Evolutionary conservation across 2,329 filamentous ascomycete species (phyloP).

Genomic region (Pyrenochaeta sp.): DNA sequence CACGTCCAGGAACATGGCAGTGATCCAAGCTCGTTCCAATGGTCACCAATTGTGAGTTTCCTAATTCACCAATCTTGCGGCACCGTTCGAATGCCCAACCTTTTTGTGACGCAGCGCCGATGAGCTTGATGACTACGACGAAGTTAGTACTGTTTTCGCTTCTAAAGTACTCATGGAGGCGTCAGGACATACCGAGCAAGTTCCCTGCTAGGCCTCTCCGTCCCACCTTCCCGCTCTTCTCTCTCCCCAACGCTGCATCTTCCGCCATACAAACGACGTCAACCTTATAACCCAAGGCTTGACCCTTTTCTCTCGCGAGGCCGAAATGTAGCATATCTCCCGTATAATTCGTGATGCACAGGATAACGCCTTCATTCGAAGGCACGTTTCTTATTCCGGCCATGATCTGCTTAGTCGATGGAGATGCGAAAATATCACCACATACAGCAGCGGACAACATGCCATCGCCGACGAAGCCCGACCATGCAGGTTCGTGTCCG

Average conservation of each 20-base stretch:
- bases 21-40: conserved; percentile 62
- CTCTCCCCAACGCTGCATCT: conserved; percentile 58
- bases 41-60: conserved; percentile 57
- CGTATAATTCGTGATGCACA: conserved; percentile 61
- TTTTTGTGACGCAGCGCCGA: conserved; percentile 56
- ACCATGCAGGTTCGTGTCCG: conserved; percentile 60
- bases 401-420: conserved; percentile 60
- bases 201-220: conserved; percentile 62
- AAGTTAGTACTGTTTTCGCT: conserved; percentile 17
- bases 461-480: conserved; percentile 59
- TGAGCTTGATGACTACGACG: conserved; percentile 56
- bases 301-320: conserved; percentile 57
- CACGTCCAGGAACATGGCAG: conserved; percentile 61
- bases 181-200: conserved; percentile 48
- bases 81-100: conserved; percentile 57
- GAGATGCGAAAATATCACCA: conserved; percentile 60
- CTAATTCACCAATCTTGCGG: conserved; percentile 55
- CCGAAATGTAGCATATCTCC: conserved; percentile 61
- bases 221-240: conserved; percentile 59
- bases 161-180: background rate
- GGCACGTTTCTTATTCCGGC: conserved; percentile 57
- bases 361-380: conserved; percentile 56
- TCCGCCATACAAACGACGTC: conserved; percentile 60
- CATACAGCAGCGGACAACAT: conserved; percentile 59
- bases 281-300: conserved; percentile 55